These are phyloP conservation scores for Lentinula lateritia DNA, from an alignment of 768 basidiomycete species.

Conservation along the genomic window DNA sequence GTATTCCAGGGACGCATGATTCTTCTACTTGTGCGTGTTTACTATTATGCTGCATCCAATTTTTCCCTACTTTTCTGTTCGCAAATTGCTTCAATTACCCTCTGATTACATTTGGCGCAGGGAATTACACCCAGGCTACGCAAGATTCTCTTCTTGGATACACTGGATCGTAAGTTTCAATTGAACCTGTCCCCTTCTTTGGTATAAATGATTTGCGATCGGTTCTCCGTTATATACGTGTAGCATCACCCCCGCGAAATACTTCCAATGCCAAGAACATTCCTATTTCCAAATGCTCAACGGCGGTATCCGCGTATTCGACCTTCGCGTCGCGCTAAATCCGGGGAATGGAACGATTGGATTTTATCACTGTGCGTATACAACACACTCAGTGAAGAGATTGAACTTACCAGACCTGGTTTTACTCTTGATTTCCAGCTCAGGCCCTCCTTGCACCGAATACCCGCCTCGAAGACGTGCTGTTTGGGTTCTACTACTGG, in stretches of 20 bases:
- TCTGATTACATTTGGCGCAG: not conserved
- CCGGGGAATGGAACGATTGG: constrained; percentile 47
- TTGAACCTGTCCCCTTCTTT: not conserved
- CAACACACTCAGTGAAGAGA: not conserved
- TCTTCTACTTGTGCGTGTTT: constrained; percentile 15
- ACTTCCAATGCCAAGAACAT: constrained; percentile 39
- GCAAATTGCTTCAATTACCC: not conserved
- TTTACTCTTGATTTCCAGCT: constrained; percentile 15
- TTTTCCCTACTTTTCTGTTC: not conserved
- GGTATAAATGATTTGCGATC: not conserved
- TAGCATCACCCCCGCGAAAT: constrained; percentile 24
- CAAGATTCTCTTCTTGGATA: constrained; percentile 16
- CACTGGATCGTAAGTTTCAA: constrained; percentile 13
- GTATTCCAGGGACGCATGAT: constrained; percentile 26
- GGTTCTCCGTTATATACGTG: constrained; percentile 5
- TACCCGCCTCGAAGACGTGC: constrained; percentile 42
- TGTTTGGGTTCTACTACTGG: constrained; percentile 48
- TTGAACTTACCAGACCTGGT: too few relatives aligned
- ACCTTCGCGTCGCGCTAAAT: constrained; percentile 42
- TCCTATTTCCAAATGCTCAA: constrained; percentile 41
- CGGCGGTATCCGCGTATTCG: constrained; percentile 46
- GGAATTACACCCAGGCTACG: constrained; percentile 19
- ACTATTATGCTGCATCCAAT: not conserved
- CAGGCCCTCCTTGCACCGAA: constrained; percentile 37
- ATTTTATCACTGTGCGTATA: constrained; percentile 37